Percentiles rank a stretch among this genome's conserved stretches.
phyloP scores from a whole-genome alignment of 2,329 filamentous ascomycete species.

The Colletotrichum ledebouriae region DNA sequence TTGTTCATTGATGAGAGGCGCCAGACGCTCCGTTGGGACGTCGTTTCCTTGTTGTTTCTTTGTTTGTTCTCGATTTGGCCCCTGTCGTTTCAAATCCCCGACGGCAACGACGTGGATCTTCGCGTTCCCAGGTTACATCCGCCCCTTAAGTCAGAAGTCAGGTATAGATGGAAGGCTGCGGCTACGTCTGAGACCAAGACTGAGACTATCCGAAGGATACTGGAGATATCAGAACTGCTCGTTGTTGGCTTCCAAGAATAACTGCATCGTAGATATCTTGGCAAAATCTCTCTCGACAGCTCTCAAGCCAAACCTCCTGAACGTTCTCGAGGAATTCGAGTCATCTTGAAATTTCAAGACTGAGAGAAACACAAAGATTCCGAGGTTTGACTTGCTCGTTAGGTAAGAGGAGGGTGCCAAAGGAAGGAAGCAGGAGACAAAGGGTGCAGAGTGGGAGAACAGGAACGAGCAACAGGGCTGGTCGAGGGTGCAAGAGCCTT shows the following conservation, averaged over 20 bases:
- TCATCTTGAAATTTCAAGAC: not conserved
- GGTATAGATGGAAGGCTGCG: constrained; percentile 26
- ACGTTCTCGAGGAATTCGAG: not conserved
- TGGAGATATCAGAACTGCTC: constrained; percentile 26
- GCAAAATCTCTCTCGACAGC: constrained; percentile 13
- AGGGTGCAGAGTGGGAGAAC: constrained; percentile 18
- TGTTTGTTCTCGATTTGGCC: constrained; percentile 30
- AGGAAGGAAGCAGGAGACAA: constrained; percentile 12
- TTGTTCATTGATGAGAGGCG: constrained; percentile 14
- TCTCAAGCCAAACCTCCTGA: constrained; percentile 29
- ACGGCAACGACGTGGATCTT: constrained; percentile 34
- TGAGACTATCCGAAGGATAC: constrained; percentile 18
- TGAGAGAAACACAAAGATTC: constrained; percentile 4
- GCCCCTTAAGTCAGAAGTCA: constrained; percentile 18
- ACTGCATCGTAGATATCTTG: constrained; percentile 35
- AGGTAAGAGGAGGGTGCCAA: not conserved
- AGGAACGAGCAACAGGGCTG: constrained; percentile 3
- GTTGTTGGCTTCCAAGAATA: constrained; percentile 31
- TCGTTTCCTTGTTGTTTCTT: constrained; percentile 30
- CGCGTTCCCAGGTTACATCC: constrained; percentile 31
- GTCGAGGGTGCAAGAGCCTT: constrained; percentile 31
- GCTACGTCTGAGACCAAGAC: constrained; percentile 36
- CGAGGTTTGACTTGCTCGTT: not conserved
- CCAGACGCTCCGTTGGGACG: constrained; percentile 27
- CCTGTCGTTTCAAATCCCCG: constrained; percentile 28